A percentile compares a stretch with the other conserved stretches of the same genome.
These are phyloP conservation scores for Trametes coccinea DNA, from an alignment of 768 basidiomycete genomes.

Conservation along the genomic window DNA sequence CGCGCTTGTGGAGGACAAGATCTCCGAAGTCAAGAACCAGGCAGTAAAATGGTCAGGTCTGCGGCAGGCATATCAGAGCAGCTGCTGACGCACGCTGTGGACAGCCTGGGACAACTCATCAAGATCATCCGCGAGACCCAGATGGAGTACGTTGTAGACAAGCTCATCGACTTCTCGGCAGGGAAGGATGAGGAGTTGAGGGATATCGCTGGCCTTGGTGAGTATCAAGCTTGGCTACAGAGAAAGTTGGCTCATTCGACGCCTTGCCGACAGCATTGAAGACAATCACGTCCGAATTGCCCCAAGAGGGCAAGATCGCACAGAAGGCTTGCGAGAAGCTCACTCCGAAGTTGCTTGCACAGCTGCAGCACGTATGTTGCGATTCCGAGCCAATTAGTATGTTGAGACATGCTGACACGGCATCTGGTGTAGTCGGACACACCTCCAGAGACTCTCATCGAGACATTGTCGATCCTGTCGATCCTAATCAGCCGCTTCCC, in stretches of 20 bases:
- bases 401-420: not conserved
- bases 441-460: slow-evolving; percentile 79
- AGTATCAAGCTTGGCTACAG: slow-evolving; percentile 19
- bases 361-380: slow-evolving; percentile 68
- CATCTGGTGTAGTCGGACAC: slow-evolving; percentile 50
- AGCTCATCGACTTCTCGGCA: slow-evolving; percentile 81
- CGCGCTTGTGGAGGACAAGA: slow-evolving; percentile 87
- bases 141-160: slow-evolving; percentile 87
- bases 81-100: not conserved
- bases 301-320: slow-evolving; percentile 78
- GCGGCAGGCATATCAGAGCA: not conserved
- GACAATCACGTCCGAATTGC: slow-evolving; percentile 90
- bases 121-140: slow-evolving; percentile 81
- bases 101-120: slow-evolving; percentile 86
- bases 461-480: slow-evolving; percentile 82
- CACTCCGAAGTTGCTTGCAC: slow-evolving; percentile 77
- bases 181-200: slow-evolving; percentile 90
- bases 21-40: slow-evolving; percentile 97
- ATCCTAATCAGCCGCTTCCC: slow-evolving; percentile 89
- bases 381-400: too few species aligned
- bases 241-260: not conserved
- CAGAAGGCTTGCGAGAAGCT: slow-evolving; percentile 80
- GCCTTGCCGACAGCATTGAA: slow-evolving; percentile 66
- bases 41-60: slow-evolving; percentile 87
- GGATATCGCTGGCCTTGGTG: slow-evolving; percentile 93